Conservation (phyloP, 768 basidiomycete species). For the Imleria badia region DNA sequence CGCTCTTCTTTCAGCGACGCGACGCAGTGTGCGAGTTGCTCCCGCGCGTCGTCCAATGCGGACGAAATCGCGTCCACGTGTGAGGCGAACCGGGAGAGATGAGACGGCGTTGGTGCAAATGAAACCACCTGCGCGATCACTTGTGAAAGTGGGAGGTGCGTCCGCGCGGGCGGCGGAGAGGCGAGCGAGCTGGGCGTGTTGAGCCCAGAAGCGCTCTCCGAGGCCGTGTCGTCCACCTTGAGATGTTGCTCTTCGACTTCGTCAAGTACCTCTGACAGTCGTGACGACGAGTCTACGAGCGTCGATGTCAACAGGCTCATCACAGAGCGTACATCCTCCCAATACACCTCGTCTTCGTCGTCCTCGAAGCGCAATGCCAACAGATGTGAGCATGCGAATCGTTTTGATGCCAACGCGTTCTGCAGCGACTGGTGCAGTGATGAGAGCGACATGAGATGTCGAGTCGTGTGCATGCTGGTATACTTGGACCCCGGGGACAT, state of each 20-base stretch:
- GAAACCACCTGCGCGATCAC: slow-evolving; percentile 31
- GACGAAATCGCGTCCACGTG: slow-evolving; percentile 71
- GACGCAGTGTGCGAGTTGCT: slow-evolving; percentile 64
- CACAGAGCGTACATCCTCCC: slow-evolving; percentile 81
- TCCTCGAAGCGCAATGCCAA: slow-evolving; percentile 76
- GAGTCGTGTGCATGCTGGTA: slow-evolving; percentile 55
- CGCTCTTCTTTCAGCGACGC: slow-evolving; percentile 47
- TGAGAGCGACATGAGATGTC: slow-evolving; percentile 68
- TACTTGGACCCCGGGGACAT: slow-evolving; percentile 56
- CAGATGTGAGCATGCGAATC: slow-evolving; percentile 78
- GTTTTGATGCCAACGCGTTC: slow-evolving; percentile 65
- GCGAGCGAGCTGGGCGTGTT: slow-evolving; percentile 16
- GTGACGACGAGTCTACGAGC: slow-evolving; percentile 60
- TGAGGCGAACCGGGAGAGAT: slow-evolving; percentile 64
- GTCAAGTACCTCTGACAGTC: slow-evolving; percentile 63
- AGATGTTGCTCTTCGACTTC: slow-evolving; percentile 54
- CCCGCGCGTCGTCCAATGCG: slow-evolving; percentile 70
- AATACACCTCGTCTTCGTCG: slow-evolving; percentile 73
- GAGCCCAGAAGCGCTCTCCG: slow-evolving; percentile 12
- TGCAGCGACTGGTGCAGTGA: slow-evolving; percentile 62
- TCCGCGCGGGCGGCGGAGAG: slow-evolving; percentile 16
- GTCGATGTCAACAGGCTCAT: slow-evolving; percentile 68
- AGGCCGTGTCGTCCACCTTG: slow-evolving; percentile 47
- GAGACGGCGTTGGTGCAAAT: slow-evolving; percentile 75
- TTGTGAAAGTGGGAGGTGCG: slow-evolving; percentile 13